Evolutionary conservation across 2,329 filamentous ascomycete species (phyloP).

Genomic region (Colletotrichum tamarilloi): DNA sequence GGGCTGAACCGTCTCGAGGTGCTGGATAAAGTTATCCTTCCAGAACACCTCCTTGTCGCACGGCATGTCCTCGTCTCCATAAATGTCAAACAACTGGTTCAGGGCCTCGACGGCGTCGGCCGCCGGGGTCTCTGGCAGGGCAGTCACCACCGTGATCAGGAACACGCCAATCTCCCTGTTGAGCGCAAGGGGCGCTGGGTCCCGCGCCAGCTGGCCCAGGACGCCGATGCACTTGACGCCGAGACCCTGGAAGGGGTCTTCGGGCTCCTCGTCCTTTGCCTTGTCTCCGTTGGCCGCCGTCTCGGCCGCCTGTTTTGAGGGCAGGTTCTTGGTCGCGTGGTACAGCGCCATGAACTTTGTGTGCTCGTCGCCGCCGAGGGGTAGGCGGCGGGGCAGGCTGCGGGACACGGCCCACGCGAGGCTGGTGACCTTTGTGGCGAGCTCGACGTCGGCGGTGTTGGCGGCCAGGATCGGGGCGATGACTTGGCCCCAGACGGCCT

Average conservation of each 20-base stretch:
- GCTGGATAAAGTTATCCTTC: constrained; percentile 68
- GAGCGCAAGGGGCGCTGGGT: constrained; percentile 61
- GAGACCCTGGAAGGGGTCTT: constrained; percentile 71
- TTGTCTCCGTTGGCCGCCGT: constrained; percentile 25
- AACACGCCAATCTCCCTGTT: constrained; percentile 75
- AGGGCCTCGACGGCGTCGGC: constrained; percentile 73
- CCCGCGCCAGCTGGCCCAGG: constrained; percentile 70
- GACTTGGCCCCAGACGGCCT: constrained; percentile 67
- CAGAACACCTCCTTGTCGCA: constrained; percentile 74
- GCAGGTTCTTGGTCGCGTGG: constrained; percentile 62
- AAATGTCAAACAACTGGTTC: constrained; percentile 76
- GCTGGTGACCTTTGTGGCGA: constrained; percentile 72
- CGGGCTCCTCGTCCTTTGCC: constrained; percentile 40
- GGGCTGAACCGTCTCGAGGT: constrained; percentile 65
- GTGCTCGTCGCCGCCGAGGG: constrained; percentile 65
- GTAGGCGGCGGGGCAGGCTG: constrained; percentile 59
- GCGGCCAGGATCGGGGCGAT: constrained; percentile 68
- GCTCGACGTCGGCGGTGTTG: constrained; percentile 70
- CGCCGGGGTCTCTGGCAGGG: constrained; percentile 61
- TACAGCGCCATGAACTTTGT: constrained; percentile 74
- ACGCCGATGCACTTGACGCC: constrained; percentile 76
- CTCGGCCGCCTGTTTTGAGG: constrained; percentile 25
- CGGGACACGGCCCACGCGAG: constrained; percentile 74
- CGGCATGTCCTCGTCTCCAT: constrained; percentile 68
- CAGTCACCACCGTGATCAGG: constrained; percentile 65